Percentiles rank a stretch among this genome's conserved stretches.
Evolutionary conservation across 2,329 filamentous ascomycete species (phyloP).

Genomic region (Aspergillus ibericus): DNA sequence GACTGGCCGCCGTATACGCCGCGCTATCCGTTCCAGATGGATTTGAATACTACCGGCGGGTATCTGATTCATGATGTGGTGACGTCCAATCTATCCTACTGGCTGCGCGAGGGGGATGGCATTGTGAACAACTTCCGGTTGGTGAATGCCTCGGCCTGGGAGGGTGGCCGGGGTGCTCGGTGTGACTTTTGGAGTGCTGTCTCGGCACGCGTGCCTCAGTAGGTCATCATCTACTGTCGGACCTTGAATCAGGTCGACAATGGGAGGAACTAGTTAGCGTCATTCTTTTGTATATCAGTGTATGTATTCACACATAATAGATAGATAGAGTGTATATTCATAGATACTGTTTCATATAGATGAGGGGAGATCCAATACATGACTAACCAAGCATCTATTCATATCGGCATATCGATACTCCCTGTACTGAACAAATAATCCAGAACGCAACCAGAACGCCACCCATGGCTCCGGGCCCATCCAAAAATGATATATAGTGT

Average conservation of each 20-base stretch:
- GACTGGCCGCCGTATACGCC: slow-evolving; percentile 39
- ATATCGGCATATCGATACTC: not conserved
- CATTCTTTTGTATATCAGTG: not conserved
- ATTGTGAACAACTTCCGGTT: slow-evolving; percentile 44
- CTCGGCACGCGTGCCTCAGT: slow-evolving; percentile 3
- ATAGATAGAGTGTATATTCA: not conserved
- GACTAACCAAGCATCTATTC: not conserved
- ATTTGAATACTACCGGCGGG: slow-evolving; percentile 52
- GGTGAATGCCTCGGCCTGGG: slow-evolving; percentile 49
- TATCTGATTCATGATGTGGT: slow-evolving; percentile 15
- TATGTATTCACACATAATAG: not conserved
- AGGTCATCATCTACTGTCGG: too few species aligned
- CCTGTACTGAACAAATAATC: not conserved
- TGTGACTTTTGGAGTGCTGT: slow-evolving; percentile 2
- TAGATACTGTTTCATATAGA: not conserved
- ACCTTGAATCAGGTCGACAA: too few species aligned
- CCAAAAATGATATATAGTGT: not conserved
- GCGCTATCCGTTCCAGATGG: slow-evolving; percentile 41
- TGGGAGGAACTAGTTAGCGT: not conserved
- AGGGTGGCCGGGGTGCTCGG: slow-evolving; percentile 45
- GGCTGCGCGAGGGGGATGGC: slow-evolving; percentile 28
- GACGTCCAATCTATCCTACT: slow-evolving; percentile 26
- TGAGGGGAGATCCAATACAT: not conserved
- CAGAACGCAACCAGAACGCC: not conserved
- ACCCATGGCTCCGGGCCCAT: not conserved